A percentile compares a stretch with the other conserved stretches of the same genome.
Evolutionary conservation across 371 early-diverging fungal species (phyloP).

Genomic region (Catenaria anguillulae): DNA sequence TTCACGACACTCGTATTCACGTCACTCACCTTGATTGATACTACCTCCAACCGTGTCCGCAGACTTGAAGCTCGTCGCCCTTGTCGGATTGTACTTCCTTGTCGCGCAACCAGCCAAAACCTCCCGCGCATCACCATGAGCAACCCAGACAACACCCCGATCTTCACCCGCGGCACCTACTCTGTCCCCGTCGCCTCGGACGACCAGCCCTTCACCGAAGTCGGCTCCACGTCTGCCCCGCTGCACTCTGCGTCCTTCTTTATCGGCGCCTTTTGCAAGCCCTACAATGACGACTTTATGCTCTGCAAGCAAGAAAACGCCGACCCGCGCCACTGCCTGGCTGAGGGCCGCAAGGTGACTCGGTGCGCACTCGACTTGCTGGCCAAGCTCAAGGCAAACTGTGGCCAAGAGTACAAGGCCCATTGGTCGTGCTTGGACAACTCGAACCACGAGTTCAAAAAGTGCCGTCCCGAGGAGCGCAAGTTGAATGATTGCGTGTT

Average conservation of each 20-base stretch:
- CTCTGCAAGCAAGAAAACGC: slow-evolving; percentile 81
- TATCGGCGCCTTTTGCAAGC: slow-evolving; percentile 75
- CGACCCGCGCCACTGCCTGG: slow-evolving; percentile 77
- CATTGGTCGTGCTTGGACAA: slow-evolving; percentile 89
- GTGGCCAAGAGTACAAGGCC: slow-evolving; percentile 66
- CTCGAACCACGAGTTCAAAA: slow-evolving; percentile 69
- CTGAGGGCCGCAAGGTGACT: slow-evolving; percentile 89
- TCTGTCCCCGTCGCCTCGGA: too few relatives aligned
- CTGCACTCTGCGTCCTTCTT: slow-evolving; percentile 83
- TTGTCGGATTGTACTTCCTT: too few relatives aligned
- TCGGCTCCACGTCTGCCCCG: slow-evolving; percentile 83
- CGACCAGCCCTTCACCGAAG: slow-evolving; percentile 43
- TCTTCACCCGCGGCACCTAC: slow-evolving; percentile 6
- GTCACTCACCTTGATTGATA: too few relatives aligned
- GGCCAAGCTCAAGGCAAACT: slow-evolving; percentile 54
- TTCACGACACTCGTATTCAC: too few relatives aligned
- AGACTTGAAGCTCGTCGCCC: too few relatives aligned
- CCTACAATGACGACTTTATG: slow-evolving; percentile 90
- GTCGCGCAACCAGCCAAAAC: too few relatives aligned
- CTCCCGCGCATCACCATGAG: too few relatives aligned
- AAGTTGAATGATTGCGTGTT: slow-evolving; percentile 81
- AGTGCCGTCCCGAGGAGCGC: slow-evolving; percentile 67
- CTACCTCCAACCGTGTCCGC: too few relatives aligned
- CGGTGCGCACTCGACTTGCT: slow-evolving; percentile 78
- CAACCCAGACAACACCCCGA: slow-evolving; percentile 8